Conservation (phyloP, 495 filamentous ascomycete genomes). For the Pyronema domesticum region DNA sequence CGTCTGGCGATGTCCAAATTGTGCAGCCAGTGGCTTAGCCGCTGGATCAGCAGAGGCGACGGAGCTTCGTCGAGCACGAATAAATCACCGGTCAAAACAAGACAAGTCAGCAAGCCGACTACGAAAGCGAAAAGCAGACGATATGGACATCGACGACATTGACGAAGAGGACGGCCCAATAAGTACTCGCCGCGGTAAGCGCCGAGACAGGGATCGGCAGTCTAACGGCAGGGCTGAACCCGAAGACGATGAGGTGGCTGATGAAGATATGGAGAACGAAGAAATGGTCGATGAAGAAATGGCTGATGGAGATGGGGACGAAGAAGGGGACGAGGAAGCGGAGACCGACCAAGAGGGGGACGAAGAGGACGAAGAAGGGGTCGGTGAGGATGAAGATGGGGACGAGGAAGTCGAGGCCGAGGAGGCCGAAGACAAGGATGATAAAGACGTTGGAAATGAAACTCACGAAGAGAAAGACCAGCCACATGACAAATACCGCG, state of each 20-base stretch:
- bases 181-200: constrained; percentile 18
- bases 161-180: constrained; percentile 16
- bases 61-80: too few species aligned
- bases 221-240: constrained; percentile 27
- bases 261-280: constrained; percentile 30
- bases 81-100: background rate
- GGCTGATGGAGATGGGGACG: constrained; percentile 22
- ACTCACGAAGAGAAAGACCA: constrained; percentile 24
- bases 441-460: constrained; percentile 17
- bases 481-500: constrained; percentile 25
- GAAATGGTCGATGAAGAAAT: constrained; percentile 22
- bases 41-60: constrained; percentile 26
- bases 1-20: constrained; percentile 66
- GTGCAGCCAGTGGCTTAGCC: constrained; percentile 47
- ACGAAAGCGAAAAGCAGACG: constrained; percentile 62
- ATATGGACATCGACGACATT: constrained; percentile 42
- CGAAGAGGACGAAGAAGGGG: constrained; percentile 22
- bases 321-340: constrained; percentile 23
- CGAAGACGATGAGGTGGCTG: constrained; percentile 28
- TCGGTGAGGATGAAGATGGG: too few species aligned
- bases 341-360: constrained; percentile 4
- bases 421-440: too few species aligned
- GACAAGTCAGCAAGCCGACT: constrained; percentile 40
- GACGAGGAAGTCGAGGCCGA: too few species aligned
- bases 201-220: constrained; percentile 24